These are phyloP conservation scores for Amphichorda felina DNA, from an alignment of 2,329 filamentous ascomycete species.

Conservation along the genomic window DNA sequence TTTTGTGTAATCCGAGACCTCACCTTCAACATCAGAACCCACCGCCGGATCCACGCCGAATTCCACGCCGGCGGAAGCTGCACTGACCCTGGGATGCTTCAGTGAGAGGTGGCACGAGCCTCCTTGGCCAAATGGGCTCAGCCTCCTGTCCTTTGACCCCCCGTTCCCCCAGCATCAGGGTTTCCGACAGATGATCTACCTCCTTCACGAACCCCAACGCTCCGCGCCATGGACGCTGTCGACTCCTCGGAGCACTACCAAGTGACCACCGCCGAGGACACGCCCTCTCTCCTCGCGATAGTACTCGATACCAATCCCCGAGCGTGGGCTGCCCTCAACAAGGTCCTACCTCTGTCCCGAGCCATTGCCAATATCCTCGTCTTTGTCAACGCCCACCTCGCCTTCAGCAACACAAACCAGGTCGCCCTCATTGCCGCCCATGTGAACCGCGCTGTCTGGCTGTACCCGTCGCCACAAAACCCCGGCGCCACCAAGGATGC, in stretches of 20 bases:
- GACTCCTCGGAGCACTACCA: slow-evolving; percentile 52
- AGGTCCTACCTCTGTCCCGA: slow-evolving; percentile 66
- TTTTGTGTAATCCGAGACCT: neutral
- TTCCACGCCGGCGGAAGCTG: neutral
- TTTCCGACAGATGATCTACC: too few relatives aligned
- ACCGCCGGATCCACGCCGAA: too few relatives aligned
- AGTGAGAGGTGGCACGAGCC: neutral
- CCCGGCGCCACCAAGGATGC: slow-evolving; percentile 8
- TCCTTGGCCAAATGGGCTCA: neutral
- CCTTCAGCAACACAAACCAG: slow-evolving; percentile 86
- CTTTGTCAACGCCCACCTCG: slow-evolving; percentile 93
- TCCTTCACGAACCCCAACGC: too few relatives aligned
- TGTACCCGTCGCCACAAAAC: slow-evolving; percentile 55
- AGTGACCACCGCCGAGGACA: slow-evolving; percentile 38
- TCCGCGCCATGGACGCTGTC: slow-evolving; percentile 33
- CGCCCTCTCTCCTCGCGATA: slow-evolving; percentile 77
- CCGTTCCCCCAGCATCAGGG: neutral
- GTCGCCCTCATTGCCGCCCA: slow-evolving; percentile 88
- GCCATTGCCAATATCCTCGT: slow-evolving; percentile 83
- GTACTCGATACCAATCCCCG: slow-evolving; percentile 94
- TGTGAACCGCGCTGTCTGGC: slow-evolving; percentile 73
- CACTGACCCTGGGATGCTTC: neutral
- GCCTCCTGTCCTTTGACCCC: neutral
- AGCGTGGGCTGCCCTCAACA: slow-evolving; percentile 72
- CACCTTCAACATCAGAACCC: neutral